Base-by-base conservation (phyloP, 495 filamentous ascomycete genomes). In the Wilcoxina mikolae region DNA sequence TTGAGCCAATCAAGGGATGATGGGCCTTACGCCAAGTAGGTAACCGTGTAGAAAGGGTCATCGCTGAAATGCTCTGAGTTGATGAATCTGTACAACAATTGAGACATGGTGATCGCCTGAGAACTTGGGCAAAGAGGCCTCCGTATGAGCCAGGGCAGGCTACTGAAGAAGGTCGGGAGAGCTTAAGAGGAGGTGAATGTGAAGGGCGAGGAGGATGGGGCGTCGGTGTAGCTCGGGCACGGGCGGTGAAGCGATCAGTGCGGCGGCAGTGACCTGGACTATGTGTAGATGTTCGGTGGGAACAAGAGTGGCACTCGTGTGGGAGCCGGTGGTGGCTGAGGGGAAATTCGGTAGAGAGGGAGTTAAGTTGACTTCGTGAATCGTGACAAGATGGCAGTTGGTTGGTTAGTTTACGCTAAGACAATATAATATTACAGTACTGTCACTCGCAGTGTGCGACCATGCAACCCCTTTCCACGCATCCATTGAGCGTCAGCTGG, bases 21-120 rank as follows among this genome's bases (percentile, higher is more conserved):
- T n/a, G n/a, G n/a, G 43, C 71, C 82, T 71, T 71, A 85, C 81
- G 82, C 80, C 60, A 87, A 75, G 69, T 87, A 87, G 50, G 81
- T 81, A 56, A 87, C 82, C 29, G 81, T 79, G 68, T 85, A 77
- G 67, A 84, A 85, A 56, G 83, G 81, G 69, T 85, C 76, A 70
- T 82, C 77, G 72, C 83, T 85, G 72, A 86, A 87, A 73, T 85
- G 80, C 72, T 86, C 82, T 69, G 78, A 82, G 71, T 84, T 81
- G 69, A 86, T 81, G 74, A 84, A 80, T 65, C 82, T 78, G 71
- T 79, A 79, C 55, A 86, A 74, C 70, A 85, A 74, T 71, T 83
- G 64, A 46, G 64, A 66, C 64, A 66, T 49, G 46, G 25, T 49
- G 46, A n/a, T n/a, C n/a, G n/a, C n/a, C n/a, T n/a, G n/a, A n/a